Conservation (phyloP, 345 rosid species). For the Excoecaria cochinchinensis region DNA sequence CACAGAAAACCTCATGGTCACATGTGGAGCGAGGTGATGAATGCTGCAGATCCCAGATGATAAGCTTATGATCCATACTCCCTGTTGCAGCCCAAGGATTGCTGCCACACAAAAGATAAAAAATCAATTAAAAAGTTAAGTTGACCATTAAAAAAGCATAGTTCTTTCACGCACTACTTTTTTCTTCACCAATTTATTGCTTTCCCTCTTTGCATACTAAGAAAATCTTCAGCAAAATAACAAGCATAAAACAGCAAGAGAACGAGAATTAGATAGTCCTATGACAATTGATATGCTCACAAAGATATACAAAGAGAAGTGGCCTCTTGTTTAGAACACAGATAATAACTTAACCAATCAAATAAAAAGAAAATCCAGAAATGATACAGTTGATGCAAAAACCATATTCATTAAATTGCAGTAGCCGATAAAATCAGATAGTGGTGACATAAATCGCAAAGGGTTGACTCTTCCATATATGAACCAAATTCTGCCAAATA, state of each 20-base stretch:
- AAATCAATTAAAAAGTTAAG: neutral
- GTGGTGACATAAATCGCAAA: neutral
- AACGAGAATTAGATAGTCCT: neutral
- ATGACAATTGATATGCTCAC: too few relatives aligned
- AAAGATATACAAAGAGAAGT: too few relatives aligned
- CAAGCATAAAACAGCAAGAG: too few relatives aligned
- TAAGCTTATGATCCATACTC: constrained; percentile 78
- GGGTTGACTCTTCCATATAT: neutral
- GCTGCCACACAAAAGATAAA: constrained; percentile 28
- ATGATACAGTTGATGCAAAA: too few relatives aligned
- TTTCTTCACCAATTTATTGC: neutral
- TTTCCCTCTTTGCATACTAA: too few relatives aligned
- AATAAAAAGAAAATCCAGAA: neutral
- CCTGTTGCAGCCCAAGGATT: constrained; percentile 82
- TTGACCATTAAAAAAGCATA: neutral
- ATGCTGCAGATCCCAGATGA: constrained; percentile 79
- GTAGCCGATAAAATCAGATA: neutral
- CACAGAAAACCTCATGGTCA: constrained; percentile 57
- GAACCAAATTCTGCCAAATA: neutral
- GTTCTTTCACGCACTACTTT: neutral
- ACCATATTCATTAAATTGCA: too few relatives aligned
- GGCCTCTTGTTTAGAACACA: neutral
- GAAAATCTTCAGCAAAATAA: too few relatives aligned
- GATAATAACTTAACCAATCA: neutral
- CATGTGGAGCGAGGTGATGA: constrained; percentile 71